A percentile compares a stretch with the other conserved stretches of the same genome.
Conservation (phyloP, 345 rosid genomes). For the Arabidopsis thaliana region TAIR10.1 NC_003070.9:3883001-3883500, state of each 20-base stretch:
- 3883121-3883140: constrained; percentile 4
- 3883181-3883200: background rate
- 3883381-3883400: constrained; percentile 70
- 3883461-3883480: constrained; percentile 75
- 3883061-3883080: background rate
- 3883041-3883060: too few relatives aligned
- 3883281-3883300: constrained; percentile 58
- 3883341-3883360: constrained; percentile 70
- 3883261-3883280: constrained; percentile 15
- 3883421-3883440: constrained; percentile 61
- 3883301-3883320: constrained; percentile 65
- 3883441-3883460: constrained; percentile 59
- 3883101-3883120: background rate
- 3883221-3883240: constrained; percentile 33
- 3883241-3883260: constrained; percentile 16
- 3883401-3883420: constrained; percentile 83
- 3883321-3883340: constrained; percentile 81
- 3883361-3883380: constrained; percentile 59
- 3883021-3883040: too few relatives aligned
- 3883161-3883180: constrained; percentile 21
- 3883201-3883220: background rate
- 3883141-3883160: constrained; percentile 16
- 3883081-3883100: constrained; percentile 27
- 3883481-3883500: constrained; percentile 75
- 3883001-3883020: too few relatives aligned